Evolutionary conservation across 768 basidiomycete species (phyloP).

Genomic region (Coprinopsis marcescibilis): DNA sequence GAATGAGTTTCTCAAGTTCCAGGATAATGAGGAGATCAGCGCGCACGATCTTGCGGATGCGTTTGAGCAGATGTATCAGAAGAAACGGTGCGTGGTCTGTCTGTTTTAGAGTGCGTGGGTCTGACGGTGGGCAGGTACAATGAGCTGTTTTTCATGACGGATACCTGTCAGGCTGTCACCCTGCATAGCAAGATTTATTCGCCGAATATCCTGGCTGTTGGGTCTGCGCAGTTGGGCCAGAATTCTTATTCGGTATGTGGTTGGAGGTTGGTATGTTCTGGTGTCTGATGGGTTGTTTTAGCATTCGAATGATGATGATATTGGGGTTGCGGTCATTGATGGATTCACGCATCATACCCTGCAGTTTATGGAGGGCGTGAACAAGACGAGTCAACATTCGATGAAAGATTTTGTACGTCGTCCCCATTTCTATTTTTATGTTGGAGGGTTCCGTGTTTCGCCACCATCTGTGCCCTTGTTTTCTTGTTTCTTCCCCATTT

Average conservation of each 20-base stretch:
- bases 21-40: conserved; percentile 97
- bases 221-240: conserved; percentile 76
- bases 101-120: background rate
- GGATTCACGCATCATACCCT: conserved; percentile 90
- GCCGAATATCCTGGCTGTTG: conserved; percentile 89
- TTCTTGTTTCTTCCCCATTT: background rate
- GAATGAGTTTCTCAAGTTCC: conserved; percentile 97
- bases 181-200: conserved; percentile 94
- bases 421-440: background rate
- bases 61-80: conserved; percentile 98
- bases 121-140: conserved; percentile 57
- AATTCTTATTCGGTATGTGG: conserved; percentile 90
- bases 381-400: conserved; percentile 80
- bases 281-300: no score
- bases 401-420: conserved; percentile 74
- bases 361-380: conserved; percentile 85
- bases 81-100: conserved; percentile 60
- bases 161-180: conserved; percentile 96
- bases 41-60: conserved; percentile 98
- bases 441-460: no score
- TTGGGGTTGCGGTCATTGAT: conserved; percentile 95
- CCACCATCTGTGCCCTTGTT: no score
- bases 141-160: conserved; percentile 96
- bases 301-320: conserved; percentile 91
- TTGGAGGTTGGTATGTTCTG: no score